Evolutionary conservation across 495 filamentous ascomycete genomes (phyloP).

Genomic region (Talaromyces nanjingensis): DNA sequence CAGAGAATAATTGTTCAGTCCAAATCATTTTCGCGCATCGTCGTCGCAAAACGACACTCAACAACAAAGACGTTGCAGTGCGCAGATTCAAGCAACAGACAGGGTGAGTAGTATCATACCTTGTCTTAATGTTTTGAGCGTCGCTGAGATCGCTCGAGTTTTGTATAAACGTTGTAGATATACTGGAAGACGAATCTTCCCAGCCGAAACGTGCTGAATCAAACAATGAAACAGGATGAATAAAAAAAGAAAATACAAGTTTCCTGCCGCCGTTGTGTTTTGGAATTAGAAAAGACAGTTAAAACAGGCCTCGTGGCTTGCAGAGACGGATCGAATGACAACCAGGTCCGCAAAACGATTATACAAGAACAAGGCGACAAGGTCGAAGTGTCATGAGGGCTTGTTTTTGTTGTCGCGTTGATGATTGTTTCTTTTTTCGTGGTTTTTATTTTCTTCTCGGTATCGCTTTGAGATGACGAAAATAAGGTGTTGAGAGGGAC

Average conservation of each 20-base stretch:
- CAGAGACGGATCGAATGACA: slow-evolving; percentile 2
- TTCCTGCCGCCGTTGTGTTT: not conserved
- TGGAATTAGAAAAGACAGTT: slow-evolving; percentile 1
- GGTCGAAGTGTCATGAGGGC: not conserved
- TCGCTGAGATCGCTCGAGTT: not conserved
- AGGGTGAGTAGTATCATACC: not conserved
- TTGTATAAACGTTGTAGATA: not conserved
- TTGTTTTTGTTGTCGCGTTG: not conserved
- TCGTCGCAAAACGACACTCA: not conserved
- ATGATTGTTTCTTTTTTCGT: not conserved
- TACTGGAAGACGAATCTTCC: not conserved
- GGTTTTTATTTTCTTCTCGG: not conserved
- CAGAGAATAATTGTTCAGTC: slow-evolving; percentile 3
- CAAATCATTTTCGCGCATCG: slow-evolving; percentile 4
- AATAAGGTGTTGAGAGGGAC: slow-evolving; percentile 1
- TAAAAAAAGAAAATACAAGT: slow-evolving; percentile 11
- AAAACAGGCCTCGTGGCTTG: slow-evolving; percentile 3
- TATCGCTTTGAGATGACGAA: slow-evolving; percentile 1
- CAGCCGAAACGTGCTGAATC: not conserved
- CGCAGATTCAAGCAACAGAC: not conserved
- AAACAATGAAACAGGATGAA: slow-evolving; percentile 9
- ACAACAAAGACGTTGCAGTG: slow-evolving; percentile 1
- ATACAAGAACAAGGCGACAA: not conserved
- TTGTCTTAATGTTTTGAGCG: not conserved
- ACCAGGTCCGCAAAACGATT: not conserved